These are phyloP conservation scores for Crassisporium funariophilum DNA, from an alignment of 768 basidiomycete genomes.

Conservation along the genomic window DNA sequence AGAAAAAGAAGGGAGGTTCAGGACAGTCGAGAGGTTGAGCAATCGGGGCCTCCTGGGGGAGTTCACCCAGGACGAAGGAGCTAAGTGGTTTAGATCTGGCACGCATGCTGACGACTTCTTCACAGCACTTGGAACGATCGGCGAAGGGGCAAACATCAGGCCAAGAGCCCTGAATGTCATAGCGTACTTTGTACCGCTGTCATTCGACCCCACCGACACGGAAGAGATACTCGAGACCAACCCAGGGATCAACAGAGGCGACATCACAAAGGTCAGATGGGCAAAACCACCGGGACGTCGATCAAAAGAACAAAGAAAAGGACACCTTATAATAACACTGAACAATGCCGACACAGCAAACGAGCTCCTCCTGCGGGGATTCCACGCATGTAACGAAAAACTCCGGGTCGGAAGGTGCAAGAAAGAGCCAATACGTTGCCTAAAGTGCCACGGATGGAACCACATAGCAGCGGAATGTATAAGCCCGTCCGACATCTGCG, in stretches of 20 bases:
- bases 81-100: not conserved
- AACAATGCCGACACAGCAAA: not conserved
- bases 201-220: not conserved
- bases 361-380: not conserved
- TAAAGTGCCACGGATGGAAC: slow-evolving; percentile 19
- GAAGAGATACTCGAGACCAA: not conserved
- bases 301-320: not conserved
- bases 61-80: not conserved
- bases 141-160: not conserved
- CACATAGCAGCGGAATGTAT: slow-evolving; percentile 17
- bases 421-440: slow-evolving; percentile 13
- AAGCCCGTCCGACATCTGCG: slow-evolving; percentile 6
- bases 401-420: not conserved
- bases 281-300: not conserved
- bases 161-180: not conserved
- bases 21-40: not conserved
- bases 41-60: not conserved
- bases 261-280: not conserved
- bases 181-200: not conserved
- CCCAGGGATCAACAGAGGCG: not conserved
- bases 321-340: not conserved
- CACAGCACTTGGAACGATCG: not conserved
- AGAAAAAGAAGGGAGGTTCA: not conserved
- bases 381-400: not conserved
- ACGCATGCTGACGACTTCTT: not conserved